Evolutionary conservation across 192 early-diverging fungal genomes (phyloP), one percentile per base, ranked within the genome.

Genomic region (Rhizoclosmatium sp.): DNA sequence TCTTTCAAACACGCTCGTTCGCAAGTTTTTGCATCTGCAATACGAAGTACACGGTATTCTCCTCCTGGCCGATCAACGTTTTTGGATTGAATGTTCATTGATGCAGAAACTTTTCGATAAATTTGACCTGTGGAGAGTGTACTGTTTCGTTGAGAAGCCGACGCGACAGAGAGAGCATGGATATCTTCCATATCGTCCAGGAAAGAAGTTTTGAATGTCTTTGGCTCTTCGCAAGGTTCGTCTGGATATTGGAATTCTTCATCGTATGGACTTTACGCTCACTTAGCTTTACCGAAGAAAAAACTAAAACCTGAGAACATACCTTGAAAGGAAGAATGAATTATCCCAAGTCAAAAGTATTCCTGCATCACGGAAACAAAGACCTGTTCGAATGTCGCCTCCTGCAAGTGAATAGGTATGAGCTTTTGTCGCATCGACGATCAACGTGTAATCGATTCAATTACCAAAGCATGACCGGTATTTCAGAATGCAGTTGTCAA

Each of bases 351-450:
- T 41, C 56, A 83, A 3, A 40, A 82, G 2, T 10, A 84, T 62
- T 5, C 84, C 84, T 2, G 70, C 83, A 58, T 84, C 84, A 16
- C 84, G 72, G 21, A 85, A 42, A 68, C 84, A 85, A 7, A 86
- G 71, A 9, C 77, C 84, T 2, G 71, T 59, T 19, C 84, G 68
- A 16, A 85, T 66, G 65, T 85, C 84, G 3, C 84, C 84, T 4
- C 88, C 90, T 56, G 1, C 10, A 56, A n/a, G 9, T n/a, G 19
- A 56, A 56, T 14, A 56, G 19, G 54, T 31, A 31, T 31, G 0
- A 31, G 31, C 31, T 31, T 31, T 31, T 31, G 31, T 31, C 31
- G 0, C 31, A 31, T 31, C 0, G 31, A 31, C 31, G 31, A 0
- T 31, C 31, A 31, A 31, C 69, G 10, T 3, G 83, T 83, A 65